Conservation (phyloP, 2,329 filamentous ascomycete species). For the Trichoderma breve region DNA sequence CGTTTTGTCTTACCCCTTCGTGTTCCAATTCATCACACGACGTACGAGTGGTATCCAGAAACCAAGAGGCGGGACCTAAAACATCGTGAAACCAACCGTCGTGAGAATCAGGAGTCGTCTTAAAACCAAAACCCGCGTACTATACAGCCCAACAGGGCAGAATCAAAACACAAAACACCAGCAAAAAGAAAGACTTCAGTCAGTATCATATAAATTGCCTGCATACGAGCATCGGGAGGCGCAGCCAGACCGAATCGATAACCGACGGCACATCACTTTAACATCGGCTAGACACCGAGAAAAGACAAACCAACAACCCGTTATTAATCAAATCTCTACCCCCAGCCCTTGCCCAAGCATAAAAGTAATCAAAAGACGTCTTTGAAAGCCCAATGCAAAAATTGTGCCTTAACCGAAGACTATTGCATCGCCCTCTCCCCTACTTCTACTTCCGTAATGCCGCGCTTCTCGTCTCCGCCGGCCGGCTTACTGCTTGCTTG, state of each 20-base stretch:
- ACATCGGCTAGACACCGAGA: neutral
- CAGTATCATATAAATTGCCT: neutral
- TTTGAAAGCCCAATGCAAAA: neutral
- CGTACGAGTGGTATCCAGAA: neutral
- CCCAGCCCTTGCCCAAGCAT: neutral
- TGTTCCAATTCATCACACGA: neutral
- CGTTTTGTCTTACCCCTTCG: neutral
- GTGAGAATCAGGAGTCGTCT: neutral
- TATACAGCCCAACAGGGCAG: neutral
- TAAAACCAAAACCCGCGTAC: neutral
- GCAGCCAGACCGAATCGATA: neutral
- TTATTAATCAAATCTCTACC: neutral
- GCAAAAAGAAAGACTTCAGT: neutral
- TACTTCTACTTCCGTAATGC: neutral
- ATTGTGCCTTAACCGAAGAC: neutral
- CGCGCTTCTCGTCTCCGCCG: neutral
- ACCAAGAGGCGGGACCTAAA: neutral
- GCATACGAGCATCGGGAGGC: conserved; percentile 6
- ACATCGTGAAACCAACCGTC: conserved; percentile 5
- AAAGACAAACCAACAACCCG: neutral
- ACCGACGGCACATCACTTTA: conserved; percentile 2
- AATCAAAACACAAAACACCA: neutral
- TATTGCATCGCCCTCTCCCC: neutral
- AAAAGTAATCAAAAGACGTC: neutral
- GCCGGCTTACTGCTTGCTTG: neutral